Conservation (phyloP, 2,329 filamentous ascomycete genomes). For the Pseudogymnoascus sp. region DNA sequence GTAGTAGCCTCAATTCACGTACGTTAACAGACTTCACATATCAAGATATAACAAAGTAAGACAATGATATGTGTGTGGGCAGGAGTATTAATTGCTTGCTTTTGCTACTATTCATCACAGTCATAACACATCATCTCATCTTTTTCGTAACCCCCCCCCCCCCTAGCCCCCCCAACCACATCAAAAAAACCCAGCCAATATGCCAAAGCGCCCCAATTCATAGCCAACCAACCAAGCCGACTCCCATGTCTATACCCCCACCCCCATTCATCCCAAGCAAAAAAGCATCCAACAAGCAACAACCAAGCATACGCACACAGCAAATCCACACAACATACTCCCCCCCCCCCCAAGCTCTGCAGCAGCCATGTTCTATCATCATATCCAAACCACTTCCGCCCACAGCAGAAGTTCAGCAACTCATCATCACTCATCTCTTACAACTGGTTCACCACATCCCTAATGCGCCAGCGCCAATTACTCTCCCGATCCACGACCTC, state of each 20-base stretch:
- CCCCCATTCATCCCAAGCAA: background rate
- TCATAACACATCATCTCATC: constrained; percentile 6
- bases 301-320: background rate
- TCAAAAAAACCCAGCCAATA: background rate
- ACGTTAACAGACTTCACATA: background rate
- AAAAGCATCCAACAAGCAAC: background rate
- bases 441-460: constrained; percentile 40
- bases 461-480: constrained; percentile 70
- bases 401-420: background rate
- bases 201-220: background rate
- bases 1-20: background rate
- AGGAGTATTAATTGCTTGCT: constrained; percentile 3
- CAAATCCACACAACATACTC: background rate
- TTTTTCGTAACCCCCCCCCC: background rate
- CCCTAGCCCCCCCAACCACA: background rate
- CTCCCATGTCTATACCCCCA: background rate
- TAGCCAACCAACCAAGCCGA: background rate
- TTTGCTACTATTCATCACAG: constrained; percentile 7
- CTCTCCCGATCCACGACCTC: constrained; percentile 39
- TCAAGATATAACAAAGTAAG: background rate
- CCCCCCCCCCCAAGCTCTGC: background rate
- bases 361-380: background rate
- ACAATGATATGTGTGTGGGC: background rate
- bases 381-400: background rate
- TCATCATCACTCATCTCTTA: background rate